Base-by-base conservation (phyloP, 139 green algal genomes). In the Chlorella sp. region DNA sequence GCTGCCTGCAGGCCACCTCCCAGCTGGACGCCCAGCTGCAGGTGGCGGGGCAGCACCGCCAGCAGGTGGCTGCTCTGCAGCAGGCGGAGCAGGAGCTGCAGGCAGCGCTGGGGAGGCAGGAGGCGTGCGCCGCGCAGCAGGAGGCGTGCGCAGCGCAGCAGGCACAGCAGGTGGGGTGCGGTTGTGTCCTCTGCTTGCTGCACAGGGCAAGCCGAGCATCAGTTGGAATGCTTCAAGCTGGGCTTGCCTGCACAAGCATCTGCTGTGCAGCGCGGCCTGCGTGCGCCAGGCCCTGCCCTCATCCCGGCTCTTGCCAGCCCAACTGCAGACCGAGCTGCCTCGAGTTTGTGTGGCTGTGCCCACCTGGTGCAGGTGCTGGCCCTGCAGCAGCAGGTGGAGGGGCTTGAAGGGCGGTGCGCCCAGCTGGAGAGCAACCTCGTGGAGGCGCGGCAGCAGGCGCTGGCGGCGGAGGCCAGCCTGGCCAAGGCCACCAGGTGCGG, bases 31-130 rank as follows among this genome's bases (percentile, higher is more conserved):
- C 83, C 2, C 68, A 85, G 74, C 60, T 81, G 41, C 34, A 38
- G 30, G 46, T 40, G 30, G 38, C 70, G n/a, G 78, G 80, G 41
- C 40, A 84, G 77, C 83, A 87, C 36, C 83, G 85, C 24, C 40
- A 81, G 54, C 38, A 34, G 72, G 3, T 64, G 30, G 72, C 70
- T 9, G 41, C 72, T 8, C 32, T 69, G 68, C 77, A 85, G 38
- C 41, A 84, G 9, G 43, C 69, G 13, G 65, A 86, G 7, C 44
- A 78, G 1, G 64, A 85, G 13, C 58, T 85, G 46, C 62, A 73
- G 26, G 65, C 46, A 36, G 84, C 80, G 32, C 34, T 79, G 44
- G 13, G 40, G 69, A 14, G 56, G 22, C 56, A 65, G 14, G 72
- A 87, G 62, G 73, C 78, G 9, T 19, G n/a, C 1, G n/a, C 36